Percentiles rank a stretch among this genome's conserved stretches.
These are phyloP conservation scores for Cladochytrium tenue DNA, from an alignment of 371 early-diverging fungal genomes.

Conservation along the genomic window DNA sequence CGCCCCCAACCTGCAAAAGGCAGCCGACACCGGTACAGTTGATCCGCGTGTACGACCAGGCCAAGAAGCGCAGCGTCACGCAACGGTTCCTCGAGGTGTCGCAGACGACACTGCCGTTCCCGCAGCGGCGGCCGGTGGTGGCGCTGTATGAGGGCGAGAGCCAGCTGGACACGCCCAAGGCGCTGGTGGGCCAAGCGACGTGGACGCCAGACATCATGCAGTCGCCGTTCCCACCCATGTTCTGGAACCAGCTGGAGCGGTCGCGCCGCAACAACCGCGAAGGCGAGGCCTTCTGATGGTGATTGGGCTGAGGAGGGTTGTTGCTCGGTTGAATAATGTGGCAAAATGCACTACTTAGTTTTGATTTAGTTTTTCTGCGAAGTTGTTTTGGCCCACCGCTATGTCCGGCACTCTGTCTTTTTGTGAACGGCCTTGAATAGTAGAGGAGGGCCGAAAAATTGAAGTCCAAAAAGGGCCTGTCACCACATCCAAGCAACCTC, in stretches of 20 bases:
- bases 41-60: neutral
- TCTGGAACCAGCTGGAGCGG: conserved; percentile 27
- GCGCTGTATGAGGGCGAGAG: conserved; percentile 15
- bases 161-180: conserved; percentile 19
- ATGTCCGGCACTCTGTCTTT: no score
- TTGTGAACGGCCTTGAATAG: no score
- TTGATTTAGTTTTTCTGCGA: no score
- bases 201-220: conserved; percentile 16
- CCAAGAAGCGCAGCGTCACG: conserved; percentile 3
- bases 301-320: no score
- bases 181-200: conserved; percentile 4
- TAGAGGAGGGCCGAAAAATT: no score
- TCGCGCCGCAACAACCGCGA: conserved; percentile 10
- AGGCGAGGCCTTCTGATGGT: conserved; percentile 12
- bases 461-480: no score
- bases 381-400: no score
- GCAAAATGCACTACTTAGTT: no score
- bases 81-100: conserved; percentile 13
- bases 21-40: conserved; percentile 16
- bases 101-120: conserved; percentile 15
- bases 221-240: conserved; percentile 21
- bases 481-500: no score
- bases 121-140: conserved; percentile 8
- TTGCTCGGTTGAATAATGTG: no score
- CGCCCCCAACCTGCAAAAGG: no score